Evolutionary conservation across 2,329 filamentous ascomycete genomes (phyloP), one percentile per base, ranked within the genome.

Genomic region (Dactylella cylindrospora): DNA sequence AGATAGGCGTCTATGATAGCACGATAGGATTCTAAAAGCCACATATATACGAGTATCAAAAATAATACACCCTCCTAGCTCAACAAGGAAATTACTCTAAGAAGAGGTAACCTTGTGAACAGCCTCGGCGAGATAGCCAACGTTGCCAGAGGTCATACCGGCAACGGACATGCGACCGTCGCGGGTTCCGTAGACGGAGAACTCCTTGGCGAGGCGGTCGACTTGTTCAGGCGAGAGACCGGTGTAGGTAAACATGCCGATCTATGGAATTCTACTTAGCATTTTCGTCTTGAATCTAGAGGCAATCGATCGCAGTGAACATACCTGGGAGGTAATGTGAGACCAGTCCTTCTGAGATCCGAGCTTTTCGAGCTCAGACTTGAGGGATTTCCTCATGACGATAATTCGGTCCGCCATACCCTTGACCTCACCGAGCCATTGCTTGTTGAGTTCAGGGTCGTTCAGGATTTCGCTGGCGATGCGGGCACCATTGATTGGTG

Each of bases 371-470:
- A 98, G 82, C 74, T 90, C 88, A 52, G 77, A 76, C 44, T 88
- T 82, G 68, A 98, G 77, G 2, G 81, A 82, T 70, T 82, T 83
- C 66, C 93, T 84, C 93, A 97, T 98, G 71, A 82, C 81, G 67
- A 88, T 91, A 77, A 98, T 98, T 66, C 93, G 86, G 19, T 93
- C 91, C 20, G 88, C 90, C 93, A 98, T 98, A 67, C 88, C 93
- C 53, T 81, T 80, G 67, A 98, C 78, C 74, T 98, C 91, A 41
- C 84, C 85, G 74, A 96, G 86, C 93, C 91, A 98, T 77, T 96
- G 84, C 22, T 82, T 79, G 71, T 95, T 97, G 45, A 98, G 81
- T 47, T 78, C 75, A 2, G 80, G 73, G 72, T 96, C 87, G 73
- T 96, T 96, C 59, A 98, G 80, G 6, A 97, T 81, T 19, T 83